These are phyloP conservation scores for Acacia melanoxylon DNA, from an alignment of 306 rosid species.

Conservation along the genomic window DNA sequence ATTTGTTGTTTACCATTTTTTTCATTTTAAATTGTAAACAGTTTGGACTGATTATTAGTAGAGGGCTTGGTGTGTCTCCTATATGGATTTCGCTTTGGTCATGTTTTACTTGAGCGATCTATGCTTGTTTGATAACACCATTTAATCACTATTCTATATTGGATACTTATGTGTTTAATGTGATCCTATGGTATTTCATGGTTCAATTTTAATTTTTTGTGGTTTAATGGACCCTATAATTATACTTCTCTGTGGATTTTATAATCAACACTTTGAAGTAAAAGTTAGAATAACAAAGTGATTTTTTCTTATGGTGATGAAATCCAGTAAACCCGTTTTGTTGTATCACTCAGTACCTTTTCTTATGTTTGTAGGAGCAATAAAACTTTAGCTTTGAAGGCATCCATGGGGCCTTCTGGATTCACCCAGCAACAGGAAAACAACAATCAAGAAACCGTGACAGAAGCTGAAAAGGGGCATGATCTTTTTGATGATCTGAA, in stretches of 20 bases:
- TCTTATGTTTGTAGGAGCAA: constrained; percentile 47
- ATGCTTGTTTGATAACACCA: background rate
- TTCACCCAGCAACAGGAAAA: constrained; percentile 50
- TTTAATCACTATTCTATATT: constrained; percentile 1
- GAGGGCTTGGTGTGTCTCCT: background rate
- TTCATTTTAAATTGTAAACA: background rate
- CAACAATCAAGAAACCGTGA: constrained; percentile 39
- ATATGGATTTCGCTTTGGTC: constrained; percentile 23
- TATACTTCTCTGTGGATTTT: constrained; percentile 33
- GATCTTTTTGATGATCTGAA: constrained; percentile 66
- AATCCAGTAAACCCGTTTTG: background rate
- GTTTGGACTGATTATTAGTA: background rate
- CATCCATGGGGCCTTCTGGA: constrained; percentile 59
- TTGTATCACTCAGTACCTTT: constrained; percentile 1
- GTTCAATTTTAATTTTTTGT: constrained; percentile 16
- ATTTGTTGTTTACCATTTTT: background rate
- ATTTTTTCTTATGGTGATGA: constrained; percentile 22
- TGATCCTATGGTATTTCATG: background rate
- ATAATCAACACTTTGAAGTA: constrained; percentile 33
- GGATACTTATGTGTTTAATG: constrained; percentile 17
- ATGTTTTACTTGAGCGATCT: background rate
- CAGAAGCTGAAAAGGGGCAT: constrained; percentile 44
- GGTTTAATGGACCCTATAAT: background rate
- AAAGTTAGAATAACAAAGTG: constrained; percentile 31
- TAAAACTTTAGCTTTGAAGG: constrained; percentile 49